phyloP scores from a whole-genome alignment of 2,329 filamentous ascomycete species.

The Penicillium corylophilum region DNA sequence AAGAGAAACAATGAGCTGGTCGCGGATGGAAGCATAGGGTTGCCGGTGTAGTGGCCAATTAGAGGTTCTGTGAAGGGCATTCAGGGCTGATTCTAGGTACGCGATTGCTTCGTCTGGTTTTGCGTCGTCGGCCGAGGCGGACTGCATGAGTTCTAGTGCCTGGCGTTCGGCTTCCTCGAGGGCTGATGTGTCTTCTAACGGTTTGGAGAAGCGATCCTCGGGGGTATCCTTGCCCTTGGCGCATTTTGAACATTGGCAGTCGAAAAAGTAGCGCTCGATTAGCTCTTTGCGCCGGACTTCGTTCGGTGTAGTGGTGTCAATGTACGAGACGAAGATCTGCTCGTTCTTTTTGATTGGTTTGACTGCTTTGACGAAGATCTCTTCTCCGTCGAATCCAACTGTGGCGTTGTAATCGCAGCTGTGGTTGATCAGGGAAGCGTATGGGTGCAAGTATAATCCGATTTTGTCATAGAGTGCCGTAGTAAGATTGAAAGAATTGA shows the following conservation, averaged over 20 bases:
- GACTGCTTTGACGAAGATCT: conserved; percentile 53
- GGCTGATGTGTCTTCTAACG: conserved; percentile 9
- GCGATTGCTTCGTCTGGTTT: conserved; percentile 32
- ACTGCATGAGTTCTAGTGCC: conserved; percentile 27
- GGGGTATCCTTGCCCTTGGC: conserved; percentile 18
- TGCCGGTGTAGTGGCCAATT: conserved; percentile 53
- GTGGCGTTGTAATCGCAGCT: conserved; percentile 61
- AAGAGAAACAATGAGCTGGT: conserved; percentile 53
- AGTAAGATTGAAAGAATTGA: conserved; percentile 60
- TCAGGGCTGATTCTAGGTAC: conserved; percentile 42
- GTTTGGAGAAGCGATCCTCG: conserved; percentile 19
- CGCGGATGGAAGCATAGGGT: conserved; percentile 55
- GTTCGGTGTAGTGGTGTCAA: conserved; percentile 56
- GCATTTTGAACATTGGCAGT: conserved; percentile 57
- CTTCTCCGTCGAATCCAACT: conserved; percentile 56
- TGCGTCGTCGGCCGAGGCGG: conserved; percentile 13
- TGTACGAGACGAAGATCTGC: conserved; percentile 63
- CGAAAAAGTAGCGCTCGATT: conserved; percentile 57
- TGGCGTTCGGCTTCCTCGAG: conserved; percentile 21
- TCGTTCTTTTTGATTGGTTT: conserved; percentile 53
- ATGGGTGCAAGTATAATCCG: conserved; percentile 59
- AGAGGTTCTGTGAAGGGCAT: conserved; percentile 38
- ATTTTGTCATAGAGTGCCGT: conserved; percentile 57
- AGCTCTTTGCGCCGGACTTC: conserved; percentile 54
- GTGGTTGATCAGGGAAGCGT: conserved; percentile 58